Evolutionary conservation across 805 yeast species (phyloP).

Genomic region (Komagataella mondaviorum): DNA sequence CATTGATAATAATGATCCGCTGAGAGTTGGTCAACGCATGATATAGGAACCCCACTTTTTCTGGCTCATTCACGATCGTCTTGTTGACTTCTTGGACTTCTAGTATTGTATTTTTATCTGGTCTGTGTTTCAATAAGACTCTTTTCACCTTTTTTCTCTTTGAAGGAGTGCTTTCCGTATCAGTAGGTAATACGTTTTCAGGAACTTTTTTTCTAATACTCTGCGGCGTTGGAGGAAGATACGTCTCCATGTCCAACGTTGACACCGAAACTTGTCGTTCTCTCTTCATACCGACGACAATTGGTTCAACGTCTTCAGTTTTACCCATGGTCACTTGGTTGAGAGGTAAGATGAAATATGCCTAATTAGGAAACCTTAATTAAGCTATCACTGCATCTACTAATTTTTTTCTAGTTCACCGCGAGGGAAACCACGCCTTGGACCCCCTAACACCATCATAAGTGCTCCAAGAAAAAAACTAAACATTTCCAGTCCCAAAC

Average conservation of each 20-base stretch:
- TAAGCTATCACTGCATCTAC: not conserved
- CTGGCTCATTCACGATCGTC: constrained; percentile 10
- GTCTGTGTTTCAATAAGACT: constrained; percentile 32
- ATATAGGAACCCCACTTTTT: constrained; percentile 33
- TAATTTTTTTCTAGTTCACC: not conserved
- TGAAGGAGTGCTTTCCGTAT: not conserved
- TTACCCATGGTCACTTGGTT: not conserved
- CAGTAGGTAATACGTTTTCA: not conserved
- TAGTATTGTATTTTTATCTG: constrained; percentile 29
- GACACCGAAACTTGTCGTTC: not conserved
- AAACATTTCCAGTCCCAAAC: not conserved
- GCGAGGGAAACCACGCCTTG: not conserved
- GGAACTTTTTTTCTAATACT: not conserved
- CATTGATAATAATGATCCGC: constrained; percentile 54
- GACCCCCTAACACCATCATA: not conserved
- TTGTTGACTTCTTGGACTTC: constrained; percentile 18
- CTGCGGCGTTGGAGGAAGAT: not conserved
- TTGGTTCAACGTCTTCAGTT: not conserved
- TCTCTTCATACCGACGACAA: not conserved
- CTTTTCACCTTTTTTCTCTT: constrained; percentile 16
- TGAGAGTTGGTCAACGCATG: constrained; percentile 42
- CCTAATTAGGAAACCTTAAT: not conserved
- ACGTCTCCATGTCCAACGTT: not conserved
- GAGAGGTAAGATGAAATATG: not conserved
- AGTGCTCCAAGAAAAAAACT: not conserved